Base-by-base conservation (phyloP, 345 rosid genomes). In the Zanthoxylum bungeanum region DNA sequence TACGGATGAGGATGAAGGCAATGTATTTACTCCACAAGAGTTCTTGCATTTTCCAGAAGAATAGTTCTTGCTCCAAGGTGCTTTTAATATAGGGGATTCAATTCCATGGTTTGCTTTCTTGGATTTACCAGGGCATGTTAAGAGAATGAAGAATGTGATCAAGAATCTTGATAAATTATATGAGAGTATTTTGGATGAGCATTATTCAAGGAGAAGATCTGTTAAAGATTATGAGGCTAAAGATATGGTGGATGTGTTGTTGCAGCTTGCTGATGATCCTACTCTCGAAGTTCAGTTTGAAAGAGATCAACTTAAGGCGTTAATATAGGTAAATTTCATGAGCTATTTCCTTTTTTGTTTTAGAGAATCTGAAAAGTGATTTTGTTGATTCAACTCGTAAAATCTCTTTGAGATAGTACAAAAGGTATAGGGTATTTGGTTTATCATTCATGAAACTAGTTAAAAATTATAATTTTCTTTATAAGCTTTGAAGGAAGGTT, bases 11-110 rank as follows among this genome's bases (percentile, higher is more conserved):
- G 40, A 33, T 21, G 74, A 56, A 0, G 33, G 65, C 2, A 77
- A 74, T 56, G 69, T 80, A 3, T 81, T 85, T 59, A 70, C 79
- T 0, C 85, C 88, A 2, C 71, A 80, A 55, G 89, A 89, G 81
- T 89, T 84, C 63, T 82, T 81, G 78, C 80, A 82, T 64, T 87
- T 87, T 83, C 64, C 87, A 1, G 87, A 89, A n/a, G 89, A 89
- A 76, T 63, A 83, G 68, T 87, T 89, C 52, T 57, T 76, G 69
- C n/a, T n/a, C n/a, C n/a, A n/a, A n/a, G n/a, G n/a, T n/a, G n/a
- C n/a, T n/a, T n/a, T n/a, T n/a, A n/a, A n/a, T n/a, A n/a, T n/a
- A n/a, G n/a, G n/a, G n/a, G n/a, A n/a, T n/a, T n/a, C n/a, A n/a
- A n/a, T n/a, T n/a, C n/a, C n/a, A 9, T 52, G 72, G 73, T 7